phyloP scores from a whole-genome alignment of 805 yeast genomes.

The Candida xyloterini region DNA sequence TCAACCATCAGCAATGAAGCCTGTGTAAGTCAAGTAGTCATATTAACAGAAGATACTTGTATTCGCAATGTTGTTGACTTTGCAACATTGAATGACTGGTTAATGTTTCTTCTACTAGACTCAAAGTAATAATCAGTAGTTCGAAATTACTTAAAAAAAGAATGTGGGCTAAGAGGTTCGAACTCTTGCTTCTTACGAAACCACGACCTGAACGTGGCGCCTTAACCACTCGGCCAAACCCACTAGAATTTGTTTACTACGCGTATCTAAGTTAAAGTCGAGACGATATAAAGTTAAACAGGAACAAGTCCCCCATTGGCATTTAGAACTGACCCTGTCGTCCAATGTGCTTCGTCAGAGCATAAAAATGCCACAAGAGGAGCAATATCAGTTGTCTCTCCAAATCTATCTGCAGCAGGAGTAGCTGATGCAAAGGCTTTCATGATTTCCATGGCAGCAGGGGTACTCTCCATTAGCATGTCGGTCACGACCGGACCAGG shows the following conservation, averaged over 20 bases:
- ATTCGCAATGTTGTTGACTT: no score
- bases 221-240: conserved; percentile 33
- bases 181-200: conserved; percentile 31
- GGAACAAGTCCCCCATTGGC: conserved; percentile 20
- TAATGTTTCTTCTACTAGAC: neutral
- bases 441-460: conserved; percentile 11
- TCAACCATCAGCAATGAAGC: no score
- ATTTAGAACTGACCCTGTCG: conserved; percentile 13
- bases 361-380: conserved; percentile 16
- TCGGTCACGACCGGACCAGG: conserved; percentile 48
- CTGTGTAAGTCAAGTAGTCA: no score
- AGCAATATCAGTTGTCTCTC: conserved; percentile 19
- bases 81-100: neutral
- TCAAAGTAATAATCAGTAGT: no score
- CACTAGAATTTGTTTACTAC: conserved; percentile 9
- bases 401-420: conserved; percentile 20
- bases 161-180: conserved; percentile 31
- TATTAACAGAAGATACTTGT: no score
- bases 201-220: conserved; percentile 32
- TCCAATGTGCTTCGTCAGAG: conserved; percentile 17
- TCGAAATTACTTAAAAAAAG: conserved; percentile 6
- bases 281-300: neutral
- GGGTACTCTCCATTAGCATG: conserved; percentile 25
- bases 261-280: neutral
- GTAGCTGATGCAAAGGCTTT: conserved; percentile 10